Evolutionary conservation across 2,329 filamentous ascomycete genomes (phyloP).

Genomic region (Tolypocladium cylindrosporum): DNA sequence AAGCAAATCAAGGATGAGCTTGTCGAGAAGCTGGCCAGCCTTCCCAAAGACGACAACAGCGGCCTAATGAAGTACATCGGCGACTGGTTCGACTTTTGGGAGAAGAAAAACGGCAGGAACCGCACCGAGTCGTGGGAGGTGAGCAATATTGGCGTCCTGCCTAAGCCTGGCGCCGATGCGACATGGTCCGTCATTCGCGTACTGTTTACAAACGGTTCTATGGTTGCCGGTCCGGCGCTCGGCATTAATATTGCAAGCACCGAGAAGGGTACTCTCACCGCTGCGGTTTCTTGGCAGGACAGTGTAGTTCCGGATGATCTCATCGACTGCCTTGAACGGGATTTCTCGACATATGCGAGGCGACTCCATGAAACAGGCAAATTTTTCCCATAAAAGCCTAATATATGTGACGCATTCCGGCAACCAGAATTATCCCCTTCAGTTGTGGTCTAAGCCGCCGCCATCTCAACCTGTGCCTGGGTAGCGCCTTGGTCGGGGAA

Average conservation of each 20-base stretch:
- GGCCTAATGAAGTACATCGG: slow-evolving; percentile 30
- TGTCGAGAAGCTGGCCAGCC: slow-evolving; percentile 16
- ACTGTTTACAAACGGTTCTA: slow-evolving; percentile 40
- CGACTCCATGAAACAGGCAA: slow-evolving; percentile 14
- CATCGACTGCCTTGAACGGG: slow-evolving; percentile 23
- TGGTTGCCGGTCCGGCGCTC: slow-evolving; percentile 31
- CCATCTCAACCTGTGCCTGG: no score
- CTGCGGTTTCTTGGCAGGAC: slow-evolving; percentile 38
- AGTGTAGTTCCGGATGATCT: slow-evolving; percentile 27
- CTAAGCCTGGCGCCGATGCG: slow-evolving; percentile 4
- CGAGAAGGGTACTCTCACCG: slow-evolving; percentile 24
- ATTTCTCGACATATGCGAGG: slow-evolving; percentile 18
- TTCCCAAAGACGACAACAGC: slow-evolving; percentile 32
- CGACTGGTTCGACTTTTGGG: slow-evolving; percentile 33
- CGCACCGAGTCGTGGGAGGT: slow-evolving; percentile 38
- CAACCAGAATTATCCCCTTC: no score
- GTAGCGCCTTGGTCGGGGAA: no score
- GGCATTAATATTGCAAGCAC: slow-evolving; percentile 36
- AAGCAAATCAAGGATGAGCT: slow-evolving; percentile 23
- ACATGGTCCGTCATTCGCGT: slow-evolving; percentile 29
- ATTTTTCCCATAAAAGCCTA: slow-evolving; percentile 3
- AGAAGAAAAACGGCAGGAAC: slow-evolving; percentile 28
- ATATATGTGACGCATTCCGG: no score
- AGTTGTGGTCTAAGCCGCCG: no score
- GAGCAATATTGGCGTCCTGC: slow-evolving; percentile 39